Percentiles rank a stretch among this genome's conserved stretches.
phyloP scores from a whole-genome alignment of 2,329 filamentous ascomycete species.

The Bimuria novae-zelandiae region DNA sequence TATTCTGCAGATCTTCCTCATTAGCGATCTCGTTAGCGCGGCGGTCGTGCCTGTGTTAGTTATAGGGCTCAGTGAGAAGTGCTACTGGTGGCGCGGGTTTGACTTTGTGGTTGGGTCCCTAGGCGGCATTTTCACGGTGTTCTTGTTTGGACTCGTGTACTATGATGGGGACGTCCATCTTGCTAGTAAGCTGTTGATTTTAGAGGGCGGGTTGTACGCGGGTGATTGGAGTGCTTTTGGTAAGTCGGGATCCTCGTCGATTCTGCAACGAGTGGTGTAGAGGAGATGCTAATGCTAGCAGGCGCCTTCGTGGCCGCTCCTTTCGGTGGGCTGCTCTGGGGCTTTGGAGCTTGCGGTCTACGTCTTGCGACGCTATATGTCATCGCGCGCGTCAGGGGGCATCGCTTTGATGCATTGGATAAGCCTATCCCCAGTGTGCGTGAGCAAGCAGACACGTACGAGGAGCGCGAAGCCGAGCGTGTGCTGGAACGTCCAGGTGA shows the following conservation, averaged over 20 bases:
- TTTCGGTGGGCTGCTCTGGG: constrained; percentile 74
- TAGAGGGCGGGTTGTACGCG: constrained; percentile 74
- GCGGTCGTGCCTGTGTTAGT: constrained; percentile 75
- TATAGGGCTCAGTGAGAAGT: constrained; percentile 68
- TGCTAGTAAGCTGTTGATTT: constrained; percentile 70
- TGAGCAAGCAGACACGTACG: constrained; percentile 13
- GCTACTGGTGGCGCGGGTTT: constrained; percentile 77
- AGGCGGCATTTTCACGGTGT: constrained; percentile 77
- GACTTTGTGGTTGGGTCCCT: constrained; percentile 79
- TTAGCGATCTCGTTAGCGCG: constrained; percentile 78
- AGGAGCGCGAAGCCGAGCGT: constrained; percentile 31
- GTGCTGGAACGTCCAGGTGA: constrained; percentile 33
- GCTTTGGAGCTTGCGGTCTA: constrained; percentile 63
- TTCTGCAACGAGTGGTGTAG: neutral
- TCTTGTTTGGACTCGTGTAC: constrained; percentile 80
- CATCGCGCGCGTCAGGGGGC: constrained; percentile 61
- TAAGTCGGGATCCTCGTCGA: constrained; percentile 14
- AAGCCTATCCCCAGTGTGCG: constrained; percentile 29
- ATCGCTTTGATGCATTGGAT: constrained; percentile 70
- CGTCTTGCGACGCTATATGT: constrained; percentile 65
- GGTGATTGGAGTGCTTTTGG: constrained; percentile 83
- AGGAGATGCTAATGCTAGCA: constrained; percentile 13
- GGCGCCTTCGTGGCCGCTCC: constrained; percentile 78
- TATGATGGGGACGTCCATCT: constrained; percentile 68
- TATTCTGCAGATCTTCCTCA: constrained; percentile 81